Base-by-base conservation (phyloP, 306 rosid genomes). In the Corylus americana region DNA sequence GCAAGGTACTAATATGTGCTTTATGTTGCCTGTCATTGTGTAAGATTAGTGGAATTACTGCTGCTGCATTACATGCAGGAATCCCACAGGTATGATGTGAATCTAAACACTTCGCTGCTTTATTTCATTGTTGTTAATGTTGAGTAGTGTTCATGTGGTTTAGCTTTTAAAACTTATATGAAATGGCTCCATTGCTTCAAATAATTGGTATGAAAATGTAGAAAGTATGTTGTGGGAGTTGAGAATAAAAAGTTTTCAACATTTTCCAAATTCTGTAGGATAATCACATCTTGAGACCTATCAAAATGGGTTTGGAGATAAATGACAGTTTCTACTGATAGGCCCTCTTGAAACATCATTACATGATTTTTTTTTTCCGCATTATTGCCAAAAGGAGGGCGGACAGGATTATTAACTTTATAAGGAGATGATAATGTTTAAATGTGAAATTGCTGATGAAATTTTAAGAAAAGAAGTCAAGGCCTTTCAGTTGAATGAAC, bases 41-140 rank as follows among this genome's bases (percentile, higher is more conserved):
- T 63, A 55, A 49, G 64, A 80, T 55, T 78, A 93, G 97, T 83
- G 97, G 97, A 84, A 87, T 92, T 78, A 89, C 96, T 76, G 97
- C 96, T 55, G 94, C 92, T 67, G 96, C 92, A 69, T 83, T 91
- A 79, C 90, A 58, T 12, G 86, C 96, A 61, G 96, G 97, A 77
- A 87, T 81, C 82, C 96, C 97, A 13, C 97, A 93, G 96, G 97
- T 89, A 86, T 71, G 92, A 63, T 57, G 51, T 77, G 61, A 51
- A 71, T 70, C 68, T 55, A 73, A 71, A 18, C 44, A 4, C 74
- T 64, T 64, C 74, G 62, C 69, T 58, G 27, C 53, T 20, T 18
- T 71, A 53, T 64, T 64, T 64, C 70, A 31, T 37, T 16, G 17
- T 64, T 64, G 70, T 17, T 64, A 64, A 35, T 31, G 20, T 64